Conservation (phyloP, 345 rosid species). For the Limnanthes douglasii region DNA sequence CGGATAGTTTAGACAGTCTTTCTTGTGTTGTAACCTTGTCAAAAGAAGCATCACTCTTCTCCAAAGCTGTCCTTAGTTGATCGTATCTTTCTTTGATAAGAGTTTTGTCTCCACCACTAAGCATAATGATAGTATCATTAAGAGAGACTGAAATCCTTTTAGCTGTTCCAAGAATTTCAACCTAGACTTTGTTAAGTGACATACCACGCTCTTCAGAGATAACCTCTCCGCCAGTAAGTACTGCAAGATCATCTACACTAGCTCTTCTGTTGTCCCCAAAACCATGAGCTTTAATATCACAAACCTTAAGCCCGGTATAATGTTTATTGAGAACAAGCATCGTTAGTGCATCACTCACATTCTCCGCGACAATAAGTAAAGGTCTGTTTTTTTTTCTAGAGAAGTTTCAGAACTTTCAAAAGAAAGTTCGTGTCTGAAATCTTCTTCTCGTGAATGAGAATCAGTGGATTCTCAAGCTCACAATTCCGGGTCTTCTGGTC, state of each 20-base stretch:
- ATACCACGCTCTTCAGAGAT: conserved; percentile 73
- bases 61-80: conserved; percentile 65
- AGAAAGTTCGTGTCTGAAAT: conserved; percentile 61
- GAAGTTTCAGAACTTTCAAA: conserved; percentile 44
- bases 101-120: conserved; percentile 82
- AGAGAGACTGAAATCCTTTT: conserved; percentile 56
- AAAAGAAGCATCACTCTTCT: conserved; percentile 52
- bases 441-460: conserved; percentile 81
- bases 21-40: conserved; percentile 89
- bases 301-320: conserved; percentile 68
- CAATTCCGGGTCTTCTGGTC: conserved; percentile 85
- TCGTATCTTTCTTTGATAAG: conserved; percentile 84
- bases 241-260: conserved; percentile 74
- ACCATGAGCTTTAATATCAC: conserved; percentile 92
- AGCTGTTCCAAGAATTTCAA: conserved; percentile 22
- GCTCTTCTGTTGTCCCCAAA: conserved; percentile 78
- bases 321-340: conserved; percentile 84
- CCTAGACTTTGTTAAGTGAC: conserved; percentile 40
- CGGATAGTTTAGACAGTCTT: conserved; percentile 69
- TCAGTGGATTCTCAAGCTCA: conserved; percentile 86
- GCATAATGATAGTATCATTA: conserved; percentile 67
- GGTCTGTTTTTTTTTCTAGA: conserved; percentile 21
- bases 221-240: conserved; percentile 96
- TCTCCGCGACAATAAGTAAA: conserved; percentile 83
- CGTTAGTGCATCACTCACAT: conserved; percentile 61